These are phyloP conservation scores for Mycena polygramma DNA, from an alignment of 768 basidiomycete genomes.

Conservation along the genomic window DNA sequence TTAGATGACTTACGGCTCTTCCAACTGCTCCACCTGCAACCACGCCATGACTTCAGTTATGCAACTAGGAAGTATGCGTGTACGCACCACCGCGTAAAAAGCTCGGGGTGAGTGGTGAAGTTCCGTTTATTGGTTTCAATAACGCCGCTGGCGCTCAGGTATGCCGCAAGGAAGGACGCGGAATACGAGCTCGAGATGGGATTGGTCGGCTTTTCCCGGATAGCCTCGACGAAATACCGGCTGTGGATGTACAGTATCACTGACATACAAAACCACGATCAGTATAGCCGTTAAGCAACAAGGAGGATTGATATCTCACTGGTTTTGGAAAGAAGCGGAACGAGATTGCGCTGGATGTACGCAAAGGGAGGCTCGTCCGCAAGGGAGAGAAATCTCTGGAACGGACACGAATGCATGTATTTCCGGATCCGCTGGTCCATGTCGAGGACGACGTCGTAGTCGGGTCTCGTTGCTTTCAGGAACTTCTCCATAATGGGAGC, in stretches of 20 bases:
- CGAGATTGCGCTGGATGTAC: slow-evolving; percentile 45
- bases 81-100: slow-evolving; percentile 36
- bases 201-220: slow-evolving; percentile 57
- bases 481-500: slow-evolving; percentile 53
- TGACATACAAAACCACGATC: slow-evolving; percentile 31
- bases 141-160: slow-evolving; percentile 59
- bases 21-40: slow-evolving; percentile 59
- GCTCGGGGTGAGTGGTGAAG: slow-evolving; percentile 33
- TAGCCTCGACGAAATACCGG: slow-evolving; percentile 60
- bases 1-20: slow-evolving; percentile 38
- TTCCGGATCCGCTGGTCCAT: slow-evolving; percentile 55
- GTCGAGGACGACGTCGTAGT: slow-evolving; percentile 57
- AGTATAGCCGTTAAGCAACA: neutral
- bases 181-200: slow-evolving; percentile 61
- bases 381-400: slow-evolving; percentile 20
- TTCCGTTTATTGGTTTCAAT: slow-evolving; percentile 47
- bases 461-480: slow-evolving; percentile 52
- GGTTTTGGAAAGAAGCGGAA: slow-evolving; percentile 47
- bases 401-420: slow-evolving; percentile 15
- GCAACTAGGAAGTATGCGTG: slow-evolving; percentile 46
- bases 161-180: slow-evolving; percentile 61
- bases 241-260: slow-evolving; percentile 60
- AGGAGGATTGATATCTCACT: slow-evolving; percentile 36
- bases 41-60: slow-evolving; percentile 44
- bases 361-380: slow-evolving; percentile 31